A percentile compares a stretch with the other conserved stretches of the same genome.
phyloP scores from a whole-genome alignment of 441 rosid genomes.

The Sinapis alba region DNA sequence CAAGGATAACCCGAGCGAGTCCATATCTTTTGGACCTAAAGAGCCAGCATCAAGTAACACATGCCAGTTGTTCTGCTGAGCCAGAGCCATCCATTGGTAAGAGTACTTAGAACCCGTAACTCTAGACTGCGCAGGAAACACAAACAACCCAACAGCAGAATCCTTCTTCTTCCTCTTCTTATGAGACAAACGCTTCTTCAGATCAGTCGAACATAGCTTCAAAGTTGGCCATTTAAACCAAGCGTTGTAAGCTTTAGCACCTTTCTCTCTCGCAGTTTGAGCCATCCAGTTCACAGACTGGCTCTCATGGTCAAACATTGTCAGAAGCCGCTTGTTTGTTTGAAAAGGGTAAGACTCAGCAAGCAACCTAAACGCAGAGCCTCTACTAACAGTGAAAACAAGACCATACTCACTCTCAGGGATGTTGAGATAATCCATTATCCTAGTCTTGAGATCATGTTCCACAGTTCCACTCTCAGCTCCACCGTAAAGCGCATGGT shows the following conservation, averaged over 20 bases:
- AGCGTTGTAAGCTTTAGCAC: conserved; percentile 77
- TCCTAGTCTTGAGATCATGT: conserved; percentile 85
- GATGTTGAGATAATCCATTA: conserved; percentile 90
- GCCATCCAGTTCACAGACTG: conserved; percentile 97
- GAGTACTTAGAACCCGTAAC: conserved; percentile 96
- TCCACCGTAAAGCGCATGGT: conserved; percentile 95
- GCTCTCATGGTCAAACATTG: conserved; percentile 99
- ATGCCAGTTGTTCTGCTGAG: conserved; percentile 98
- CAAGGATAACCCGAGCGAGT: conserved; percentile 88
- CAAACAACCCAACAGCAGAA: conserved; percentile 90
- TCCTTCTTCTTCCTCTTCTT: conserved; percentile 90
- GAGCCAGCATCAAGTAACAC: conserved; percentile 97
- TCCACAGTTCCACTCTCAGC: conserved; percentile 91
- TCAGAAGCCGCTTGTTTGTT: conserved; percentile 79
- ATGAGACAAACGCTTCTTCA: conserved; percentile 76
- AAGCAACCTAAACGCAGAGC: conserved; percentile 86
- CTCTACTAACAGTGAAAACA: conserved; percentile 92
- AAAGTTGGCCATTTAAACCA: conserved; percentile 99
- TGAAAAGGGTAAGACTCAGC: conserved; percentile 94
- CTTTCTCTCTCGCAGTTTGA: conserved; percentile 83
- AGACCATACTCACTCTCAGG: conserved; percentile 97
- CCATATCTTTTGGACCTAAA: conserved; percentile 98
- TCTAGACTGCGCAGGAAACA: conserved; percentile 93
- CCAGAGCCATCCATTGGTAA: conserved; percentile 96
- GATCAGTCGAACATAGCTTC: conserved; percentile 90